Evolutionary conservation across 805 yeast genomes (phyloP), one percentile per base, ranked within the genome.

Genomic region (Komagataella mondaviorum): DNA sequence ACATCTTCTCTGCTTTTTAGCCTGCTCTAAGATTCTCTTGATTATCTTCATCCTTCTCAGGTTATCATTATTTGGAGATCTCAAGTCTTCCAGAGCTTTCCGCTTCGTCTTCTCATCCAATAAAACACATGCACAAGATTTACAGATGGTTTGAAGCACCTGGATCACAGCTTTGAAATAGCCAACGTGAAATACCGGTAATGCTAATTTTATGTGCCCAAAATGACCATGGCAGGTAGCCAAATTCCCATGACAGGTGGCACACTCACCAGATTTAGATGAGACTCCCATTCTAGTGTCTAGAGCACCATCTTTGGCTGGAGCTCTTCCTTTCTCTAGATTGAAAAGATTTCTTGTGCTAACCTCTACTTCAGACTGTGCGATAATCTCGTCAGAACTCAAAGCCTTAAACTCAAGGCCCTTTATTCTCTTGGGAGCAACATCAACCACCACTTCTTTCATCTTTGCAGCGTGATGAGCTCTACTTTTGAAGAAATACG

Each of bases 181-280:
- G 17, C 99, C 99, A 48, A 93, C 93, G 63, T 93, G 99, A 70
- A 91, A 93, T 12, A 90, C 98, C 1, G 99, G 99, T 47, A 93
- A 71, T 0, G 98, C 96, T 50, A 93, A 75, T 60, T 88, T 80
- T 56, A 93, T 79, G 62, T 95, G 96, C 46, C 99, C 99, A 65
- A 93, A 93, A 70, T 93, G 99, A 53, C 99, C 99, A 69, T 91
- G 97, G 66, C 99, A 93, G 1, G 96, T 78, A 0, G 96, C 96
- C 56, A 93, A 70, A 58, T 81, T 81, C 2, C 98, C 98, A 59
- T 81, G 88, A 69, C 99, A 93, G 0, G 98, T 95, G 12, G 78
- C 65, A 72, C 99, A 93, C 63, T 85, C 95, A 14, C 80, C 71
- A n/a, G 83, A 68, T 57, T 88, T 89, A 51, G 93, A 81, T 5